phyloP scores from a whole-genome alignment of 1,139 yeast genomes.

The Candida smagusa region DNA sequence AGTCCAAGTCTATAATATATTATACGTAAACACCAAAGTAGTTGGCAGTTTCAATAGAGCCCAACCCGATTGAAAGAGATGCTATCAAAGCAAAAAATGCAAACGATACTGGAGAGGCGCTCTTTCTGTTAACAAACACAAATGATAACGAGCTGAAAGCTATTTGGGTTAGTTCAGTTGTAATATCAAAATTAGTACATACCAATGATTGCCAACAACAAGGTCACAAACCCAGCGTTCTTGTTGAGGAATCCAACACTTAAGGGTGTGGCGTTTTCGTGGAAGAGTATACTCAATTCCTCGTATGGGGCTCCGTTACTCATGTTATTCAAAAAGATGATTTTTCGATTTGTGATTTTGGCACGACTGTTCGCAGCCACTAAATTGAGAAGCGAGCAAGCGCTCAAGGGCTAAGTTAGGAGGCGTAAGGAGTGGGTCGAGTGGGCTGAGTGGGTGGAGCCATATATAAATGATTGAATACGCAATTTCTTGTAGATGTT shows the following conservation, averaged over 20 bases:
- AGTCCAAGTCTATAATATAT: neutral
- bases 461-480: too few relatives aligned
- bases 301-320: conserved; percentile 31
- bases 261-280: conserved; percentile 25
- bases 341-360: conserved; percentile 3
- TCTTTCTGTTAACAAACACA: conserved; percentile 36
- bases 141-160: conserved; percentile 38
- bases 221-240: conserved; percentile 16
- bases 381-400: neutral
- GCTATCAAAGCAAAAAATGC: conserved; percentile 34
- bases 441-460: neutral
- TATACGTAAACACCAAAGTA: conserved; percentile 45
- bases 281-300: conserved; percentile 24
- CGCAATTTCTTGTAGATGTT: too few relatives aligned
- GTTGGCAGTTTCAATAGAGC: conserved; percentile 38
- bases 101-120: conserved; percentile 26
- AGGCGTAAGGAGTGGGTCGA: neutral
- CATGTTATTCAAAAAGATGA: conserved; percentile 11
- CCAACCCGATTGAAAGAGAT: conserved; percentile 37
- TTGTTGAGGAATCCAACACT: conserved; percentile 12
- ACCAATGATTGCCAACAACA: conserved; percentile 19
- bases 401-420: neutral
- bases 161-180: conserved; percentile 18
- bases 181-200: conserved; percentile 10
- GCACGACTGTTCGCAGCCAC: conserved; percentile 1